These are phyloP conservation scores for Picea glauca DNA, from an alignment of 75 land plant species.

Conservation along the genomic window DNA sequence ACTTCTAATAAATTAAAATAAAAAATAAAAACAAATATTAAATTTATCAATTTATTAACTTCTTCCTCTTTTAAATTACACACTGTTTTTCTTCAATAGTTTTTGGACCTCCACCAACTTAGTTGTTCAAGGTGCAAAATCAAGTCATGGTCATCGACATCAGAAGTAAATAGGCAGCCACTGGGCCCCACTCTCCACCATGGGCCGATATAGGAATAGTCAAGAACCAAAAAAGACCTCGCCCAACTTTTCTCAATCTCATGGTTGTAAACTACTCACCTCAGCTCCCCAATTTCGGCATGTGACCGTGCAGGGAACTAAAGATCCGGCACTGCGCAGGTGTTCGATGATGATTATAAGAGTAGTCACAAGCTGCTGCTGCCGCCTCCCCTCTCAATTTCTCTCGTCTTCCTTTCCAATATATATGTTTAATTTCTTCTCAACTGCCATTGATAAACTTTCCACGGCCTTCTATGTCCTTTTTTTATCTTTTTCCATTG, in stretches of 20 bases:
- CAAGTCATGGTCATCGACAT: no score
- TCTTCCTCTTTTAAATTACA: no score
- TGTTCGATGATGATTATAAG: not conserved
- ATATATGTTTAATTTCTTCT: not conserved
- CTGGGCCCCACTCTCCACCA: no score
- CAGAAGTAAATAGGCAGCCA: no score
- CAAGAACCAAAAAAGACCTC: not conserved
- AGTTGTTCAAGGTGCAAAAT: no score
- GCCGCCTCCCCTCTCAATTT: not conserved
- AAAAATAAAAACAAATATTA: no score
- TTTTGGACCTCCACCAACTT: no score
- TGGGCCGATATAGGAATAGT: no score
- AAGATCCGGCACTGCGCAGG: not conserved
- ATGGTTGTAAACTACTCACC: not conserved
- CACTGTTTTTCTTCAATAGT: no score
- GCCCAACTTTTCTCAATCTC: not conserved
- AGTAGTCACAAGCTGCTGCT: constrained; percentile 2
- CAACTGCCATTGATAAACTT: not conserved
- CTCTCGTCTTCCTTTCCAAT: not conserved
- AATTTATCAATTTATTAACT: no score
- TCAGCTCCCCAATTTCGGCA: not conserved
- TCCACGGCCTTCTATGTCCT: constrained; percentile 11
- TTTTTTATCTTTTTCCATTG: not conserved
- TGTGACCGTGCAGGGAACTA: not conserved
- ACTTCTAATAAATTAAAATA: no score